Conservation (phyloP, 2,329 filamentous ascomycete species). For the Colletotrichum gloeosporioides region DNA sequence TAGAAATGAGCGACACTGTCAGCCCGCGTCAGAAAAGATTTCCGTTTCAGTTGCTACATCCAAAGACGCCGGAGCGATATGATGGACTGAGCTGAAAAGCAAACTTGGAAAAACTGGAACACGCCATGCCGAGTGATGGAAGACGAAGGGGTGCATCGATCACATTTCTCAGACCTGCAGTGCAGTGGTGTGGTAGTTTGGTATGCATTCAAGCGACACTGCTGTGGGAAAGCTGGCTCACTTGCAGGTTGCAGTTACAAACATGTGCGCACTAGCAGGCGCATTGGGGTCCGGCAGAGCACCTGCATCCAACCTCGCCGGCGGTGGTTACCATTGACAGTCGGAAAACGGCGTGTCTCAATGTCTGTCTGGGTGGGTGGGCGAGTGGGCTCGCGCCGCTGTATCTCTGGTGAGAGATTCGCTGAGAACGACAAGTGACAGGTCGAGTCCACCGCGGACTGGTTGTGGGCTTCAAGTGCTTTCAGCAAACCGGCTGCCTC, state of each 20-base stretch:
- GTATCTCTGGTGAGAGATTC: not conserved
- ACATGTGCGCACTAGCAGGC: not conserved
- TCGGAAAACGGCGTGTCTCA: not conserved
- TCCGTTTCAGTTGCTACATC: not conserved
- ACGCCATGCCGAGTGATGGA: slow-evolving; percentile 11
- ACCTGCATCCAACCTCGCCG: not conserved
- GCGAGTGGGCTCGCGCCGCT: not conserved
- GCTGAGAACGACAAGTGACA: slow-evolving; percentile 1
- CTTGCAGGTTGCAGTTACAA: not conserved
- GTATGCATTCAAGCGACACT: not conserved
- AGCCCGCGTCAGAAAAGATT: not conserved
- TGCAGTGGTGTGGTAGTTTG: slow-evolving; percentile 1
- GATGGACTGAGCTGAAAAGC: not conserved
- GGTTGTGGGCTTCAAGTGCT: not conserved
- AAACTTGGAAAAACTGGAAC: not conserved
- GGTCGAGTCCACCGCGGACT: not conserved
- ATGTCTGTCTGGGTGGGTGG: not conserved
- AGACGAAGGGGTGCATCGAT: slow-evolving; percentile 8
- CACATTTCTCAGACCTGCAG: slow-evolving; percentile 16
- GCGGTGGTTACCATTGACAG: not conserved
- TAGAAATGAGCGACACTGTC: not conserved
- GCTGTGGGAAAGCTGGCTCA: not conserved
- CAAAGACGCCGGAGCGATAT: not conserved
- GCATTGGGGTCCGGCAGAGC: not conserved
- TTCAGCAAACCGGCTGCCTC: slow-evolving; percentile 19